phyloP scores from a whole-genome alignment of 352 stramenopile genomes.

The Phytopythium vexans region DNA sequence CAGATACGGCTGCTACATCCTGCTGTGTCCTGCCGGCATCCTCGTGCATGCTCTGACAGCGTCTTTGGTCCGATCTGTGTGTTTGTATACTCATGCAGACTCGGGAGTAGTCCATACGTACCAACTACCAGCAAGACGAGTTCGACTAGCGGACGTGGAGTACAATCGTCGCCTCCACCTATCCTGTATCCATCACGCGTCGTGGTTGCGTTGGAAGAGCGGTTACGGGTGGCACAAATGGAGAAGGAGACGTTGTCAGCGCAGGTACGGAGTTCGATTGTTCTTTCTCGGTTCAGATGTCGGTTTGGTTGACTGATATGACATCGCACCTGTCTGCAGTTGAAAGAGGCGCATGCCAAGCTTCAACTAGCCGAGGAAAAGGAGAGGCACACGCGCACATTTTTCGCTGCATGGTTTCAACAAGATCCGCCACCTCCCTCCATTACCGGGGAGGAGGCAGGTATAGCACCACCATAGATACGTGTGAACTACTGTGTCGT shows the following conservation, averaged over 20 bases:
- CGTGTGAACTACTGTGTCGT: too few species aligned
- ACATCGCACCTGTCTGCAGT: constrained; percentile 6
- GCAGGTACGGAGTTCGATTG: constrained; percentile 17
- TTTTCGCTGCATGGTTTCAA: constrained; percentile 46
- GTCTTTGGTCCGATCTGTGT: neutral
- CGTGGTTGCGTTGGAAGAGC: constrained; percentile 36
- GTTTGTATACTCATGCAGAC: constrained; percentile 8
- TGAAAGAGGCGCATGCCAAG: constrained; percentile 30
- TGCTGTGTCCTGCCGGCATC: neutral
- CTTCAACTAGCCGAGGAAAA: constrained; percentile 30
- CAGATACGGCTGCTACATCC: constrained; percentile 86
- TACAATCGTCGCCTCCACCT: constrained; percentile 24
- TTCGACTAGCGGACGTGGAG: constrained; percentile 10
- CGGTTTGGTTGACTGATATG: too few species aligned
- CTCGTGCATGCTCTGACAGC: constrained; percentile 4
- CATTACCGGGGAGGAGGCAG: too few species aligned
- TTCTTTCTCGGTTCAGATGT: constrained; percentile 7
- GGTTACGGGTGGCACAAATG: constrained; percentile 24
- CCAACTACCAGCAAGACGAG: too few species aligned
- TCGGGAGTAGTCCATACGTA: neutral
- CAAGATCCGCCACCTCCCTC: neutral
- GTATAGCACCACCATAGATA: too few species aligned
- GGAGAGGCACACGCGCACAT: constrained; percentile 35
- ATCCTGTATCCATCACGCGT: constrained; percentile 38
- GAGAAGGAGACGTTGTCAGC: constrained; percentile 41